Evolutionary conservation across 495 filamentous ascomycete genomes (phyloP), one percentile per base, ranked within the genome.

Genomic region (Talaromyces liani): DNA sequence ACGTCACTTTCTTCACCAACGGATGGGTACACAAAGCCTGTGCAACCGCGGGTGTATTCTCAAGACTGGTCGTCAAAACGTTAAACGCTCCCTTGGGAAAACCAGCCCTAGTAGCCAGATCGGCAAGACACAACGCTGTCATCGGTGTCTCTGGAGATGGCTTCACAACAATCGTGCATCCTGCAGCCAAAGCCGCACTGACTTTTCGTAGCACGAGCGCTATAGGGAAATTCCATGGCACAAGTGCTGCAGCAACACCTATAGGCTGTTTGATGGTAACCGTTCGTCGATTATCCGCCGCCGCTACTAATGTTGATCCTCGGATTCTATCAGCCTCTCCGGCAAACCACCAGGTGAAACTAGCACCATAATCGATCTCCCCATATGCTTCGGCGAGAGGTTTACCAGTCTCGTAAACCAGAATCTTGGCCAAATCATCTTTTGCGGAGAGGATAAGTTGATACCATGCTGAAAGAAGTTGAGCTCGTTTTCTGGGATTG

Each of bases 201-300:
- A 84, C 86, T 69, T 91, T 91, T 10, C 88, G 78, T 25, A 91
- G 73, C 16, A 89, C 78, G 85, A 91, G 89, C 2, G 83, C 84
- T 58, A 83, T 73, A 33, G 81, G 83, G 65, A 85, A 82, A 65
- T 89, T 88, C 86, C 86, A 89, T 1, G 86, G 86, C 4, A 88
- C 85, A 18, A 89, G 70, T 1, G 84, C 85, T n/a, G 80, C 86
- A 1, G 83, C 79, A 6, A 88, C 85, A 20, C 86, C 86, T 65
- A 88, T 80, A 0, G 85, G 84, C 73, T 91, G 88, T 75, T 90
- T 90, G 63, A 90, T 77, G 0, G 86, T 90, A 61, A 91, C 83
- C 36, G 88, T 73, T 4, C 88, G 78, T n/a, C 88, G 77, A 27
- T 84, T 82, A 0, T 87, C 83, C 0, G 80, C 73, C 0, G 85